A percentile compares a stretch with the other conserved stretches of the same genome.
phyloP scores from a whole-genome alignment of 176 grass and related monocot species.

The Avena sativa region DNA sequence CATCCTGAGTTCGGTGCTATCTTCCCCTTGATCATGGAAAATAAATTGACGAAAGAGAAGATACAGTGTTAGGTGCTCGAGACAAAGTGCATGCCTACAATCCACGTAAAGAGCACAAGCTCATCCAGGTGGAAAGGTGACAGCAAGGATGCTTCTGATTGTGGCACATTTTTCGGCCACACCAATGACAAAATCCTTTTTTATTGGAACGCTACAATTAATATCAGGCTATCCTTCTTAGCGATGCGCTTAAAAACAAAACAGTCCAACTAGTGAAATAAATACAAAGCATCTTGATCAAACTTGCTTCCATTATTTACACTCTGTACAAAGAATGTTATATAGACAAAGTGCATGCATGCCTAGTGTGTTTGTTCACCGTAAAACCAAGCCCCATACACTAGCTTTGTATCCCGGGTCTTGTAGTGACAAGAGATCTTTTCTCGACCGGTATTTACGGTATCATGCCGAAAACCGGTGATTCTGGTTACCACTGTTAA shows the following conservation, averaged over 20 bases:
- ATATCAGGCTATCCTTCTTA: neutral
- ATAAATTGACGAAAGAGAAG: slow-evolving; percentile 20
- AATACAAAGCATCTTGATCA: neutral
- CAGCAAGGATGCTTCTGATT: neutral
- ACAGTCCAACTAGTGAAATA: neutral
- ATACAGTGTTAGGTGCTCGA: slow-evolving; percentile 12
- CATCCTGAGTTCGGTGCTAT: slow-evolving; percentile 8
- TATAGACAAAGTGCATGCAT: no score
- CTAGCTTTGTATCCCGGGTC: no score
- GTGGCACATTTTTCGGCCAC: slow-evolving; percentile 8
- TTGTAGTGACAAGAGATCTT: no score
- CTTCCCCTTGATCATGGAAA: neutral
- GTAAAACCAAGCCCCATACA: no score
- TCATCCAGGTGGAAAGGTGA: slow-evolving; percentile 4
- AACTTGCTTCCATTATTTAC: neutral
- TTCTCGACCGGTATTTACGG: no score
- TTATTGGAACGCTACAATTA: neutral
- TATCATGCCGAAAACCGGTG: no score
- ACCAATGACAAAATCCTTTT: slow-evolving; percentile 1
- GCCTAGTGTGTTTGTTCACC: no score
- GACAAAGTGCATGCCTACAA: slow-evolving; percentile 18
- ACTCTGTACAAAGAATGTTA: no score
- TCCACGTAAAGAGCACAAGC: slow-evolving; percentile 23
- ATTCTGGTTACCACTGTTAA: no score
- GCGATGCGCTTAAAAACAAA: neutral